phyloP scores from a whole-genome alignment of 2,329 filamentous ascomycete genomes.

The Cadophora sp. region DNA sequence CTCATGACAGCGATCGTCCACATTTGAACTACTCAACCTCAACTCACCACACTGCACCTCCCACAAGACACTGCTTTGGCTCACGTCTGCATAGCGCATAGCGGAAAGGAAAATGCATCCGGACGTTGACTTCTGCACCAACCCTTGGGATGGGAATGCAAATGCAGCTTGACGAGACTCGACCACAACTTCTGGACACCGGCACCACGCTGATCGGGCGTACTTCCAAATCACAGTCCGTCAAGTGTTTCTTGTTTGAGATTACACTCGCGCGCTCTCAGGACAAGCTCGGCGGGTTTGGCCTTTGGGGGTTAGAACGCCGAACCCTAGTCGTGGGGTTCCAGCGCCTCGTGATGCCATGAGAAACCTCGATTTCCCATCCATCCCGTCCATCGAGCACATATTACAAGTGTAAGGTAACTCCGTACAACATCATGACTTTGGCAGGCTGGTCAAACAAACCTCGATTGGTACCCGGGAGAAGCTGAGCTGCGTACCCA shows the following conservation, averaged over 20 bases:
- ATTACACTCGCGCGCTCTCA: conserved; percentile 28
- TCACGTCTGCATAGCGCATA: not conserved
- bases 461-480: not conserved
- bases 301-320: not conserved
- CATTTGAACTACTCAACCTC: not conserved
- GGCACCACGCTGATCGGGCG: conserved; percentile 9
- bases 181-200: conserved; percentile 13
- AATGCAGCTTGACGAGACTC: conserved; percentile 3
- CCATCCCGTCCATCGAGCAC: conserved; percentile 20
- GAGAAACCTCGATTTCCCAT: conserved; percentile 15
- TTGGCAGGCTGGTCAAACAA: conserved; percentile 5
- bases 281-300: conserved; percentile 12
- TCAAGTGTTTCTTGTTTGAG: conserved; percentile 18
- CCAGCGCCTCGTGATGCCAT: conserved; percentile 19
- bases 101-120: not conserved
- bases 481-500: not conserved
- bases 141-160: conserved; percentile 2
- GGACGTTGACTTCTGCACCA: conserved; percentile 11
- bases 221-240: conserved; percentile 4
- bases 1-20: conserved; percentile 12
- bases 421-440: not conserved
- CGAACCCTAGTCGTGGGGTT: conserved; percentile 10
- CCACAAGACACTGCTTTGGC: conserved; percentile 12
- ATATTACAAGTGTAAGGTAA: not conserved
- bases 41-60: not conserved